Evolutionary conservation across 2,329 filamentous ascomycete species (phyloP), one percentile per base, ranked within the genome.

Genomic region (Claviceps sorghi): DNA sequence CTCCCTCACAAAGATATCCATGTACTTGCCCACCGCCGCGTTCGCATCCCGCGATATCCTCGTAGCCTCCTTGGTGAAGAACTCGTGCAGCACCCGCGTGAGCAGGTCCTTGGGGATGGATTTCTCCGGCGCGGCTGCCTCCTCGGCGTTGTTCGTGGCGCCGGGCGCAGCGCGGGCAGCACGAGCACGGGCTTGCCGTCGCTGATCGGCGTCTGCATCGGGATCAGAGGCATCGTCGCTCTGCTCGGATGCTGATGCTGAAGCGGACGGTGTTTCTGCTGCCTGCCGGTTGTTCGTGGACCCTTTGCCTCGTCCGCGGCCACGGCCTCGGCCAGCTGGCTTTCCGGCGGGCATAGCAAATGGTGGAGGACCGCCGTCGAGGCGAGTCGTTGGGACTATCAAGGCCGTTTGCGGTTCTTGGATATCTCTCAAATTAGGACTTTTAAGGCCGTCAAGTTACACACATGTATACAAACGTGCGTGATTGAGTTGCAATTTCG

Each of bases 1-100:
- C 70, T 97, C 91, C 56, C 86, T 77, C 51, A 95, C 85, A 69
- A 96, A 97, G 0, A 91, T 80, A 67, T 96, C 88, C 67, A 96
- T 77, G 65, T 97, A 97, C 69, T 84, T 88, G 15, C 82, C 84
- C 54, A 90, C 78, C 1, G 89, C 79, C 7, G 72, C 76, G 64
- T 90, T 87, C 4, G 88, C 88, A 61, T 89, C 86, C 60, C 80
- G 83, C 8, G 83, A 82, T 57, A 95, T 82, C 58, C 84, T 76
- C 26, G 85, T 90, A 52, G 78, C 76, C 48, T 84, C 78, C 55
- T 77, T 75, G 59, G 84, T 74, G 62, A 96, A 95, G 64, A 86
- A 81, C 59, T 90, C 81, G 64, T 94, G 84, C 36, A 96, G 72
- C 3, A 96, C 70, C 38, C 82, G 78, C 10, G 86, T 84, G 42